Conservation (phyloP, 2,329 filamentous ascomycete genomes). For the Trichophyton schoenleinii region DNA sequence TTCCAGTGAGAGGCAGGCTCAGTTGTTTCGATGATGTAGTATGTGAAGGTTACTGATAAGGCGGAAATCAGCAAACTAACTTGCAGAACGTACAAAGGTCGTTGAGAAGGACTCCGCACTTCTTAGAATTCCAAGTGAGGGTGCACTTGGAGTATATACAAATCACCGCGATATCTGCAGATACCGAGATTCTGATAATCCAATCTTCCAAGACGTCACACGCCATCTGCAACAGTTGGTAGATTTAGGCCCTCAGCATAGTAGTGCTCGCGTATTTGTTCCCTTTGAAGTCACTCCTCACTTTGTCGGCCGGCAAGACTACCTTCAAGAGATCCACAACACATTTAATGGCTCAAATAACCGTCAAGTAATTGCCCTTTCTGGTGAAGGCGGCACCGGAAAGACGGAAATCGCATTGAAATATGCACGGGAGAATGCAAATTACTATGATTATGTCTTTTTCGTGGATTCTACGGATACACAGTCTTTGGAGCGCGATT, state of each 20-base stretch:
- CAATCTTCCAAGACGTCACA: background rate
- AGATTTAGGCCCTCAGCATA: background rate
- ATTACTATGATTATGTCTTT: slow-evolving; percentile 5
- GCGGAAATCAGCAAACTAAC: background rate
- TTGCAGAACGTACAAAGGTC: background rate
- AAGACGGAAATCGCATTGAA: slow-evolving; percentile 6
- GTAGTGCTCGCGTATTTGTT: background rate
- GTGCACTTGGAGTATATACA: background rate
- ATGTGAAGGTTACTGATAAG: background rate
- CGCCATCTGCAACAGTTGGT: background rate
- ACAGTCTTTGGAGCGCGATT: background rate
- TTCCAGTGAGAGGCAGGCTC: background rate
- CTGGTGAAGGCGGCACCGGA: slow-evolving; percentile 3
- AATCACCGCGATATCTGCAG: slow-evolving; percentile 6
- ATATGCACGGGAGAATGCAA: slow-evolving; percentile 4
- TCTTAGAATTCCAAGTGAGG: slow-evolving; percentile 1
- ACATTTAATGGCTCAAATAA: background rate
- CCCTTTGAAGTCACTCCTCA: slow-evolving; percentile 1
- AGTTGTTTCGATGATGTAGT: background rate
- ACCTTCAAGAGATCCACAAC: slow-evolving; percentile 3
- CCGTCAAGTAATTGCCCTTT: slow-evolving; percentile 1
- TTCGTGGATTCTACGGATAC: slow-evolving; percentile 4
- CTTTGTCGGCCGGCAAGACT: slow-evolving; percentile 1
- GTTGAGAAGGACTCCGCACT: slow-evolving; percentile 5
- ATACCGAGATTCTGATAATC: background rate